These are phyloP conservation scores for Coriolopsis trogii DNA, from an alignment of 1,284 basidiomycete species.

Conservation along the genomic window DNA sequence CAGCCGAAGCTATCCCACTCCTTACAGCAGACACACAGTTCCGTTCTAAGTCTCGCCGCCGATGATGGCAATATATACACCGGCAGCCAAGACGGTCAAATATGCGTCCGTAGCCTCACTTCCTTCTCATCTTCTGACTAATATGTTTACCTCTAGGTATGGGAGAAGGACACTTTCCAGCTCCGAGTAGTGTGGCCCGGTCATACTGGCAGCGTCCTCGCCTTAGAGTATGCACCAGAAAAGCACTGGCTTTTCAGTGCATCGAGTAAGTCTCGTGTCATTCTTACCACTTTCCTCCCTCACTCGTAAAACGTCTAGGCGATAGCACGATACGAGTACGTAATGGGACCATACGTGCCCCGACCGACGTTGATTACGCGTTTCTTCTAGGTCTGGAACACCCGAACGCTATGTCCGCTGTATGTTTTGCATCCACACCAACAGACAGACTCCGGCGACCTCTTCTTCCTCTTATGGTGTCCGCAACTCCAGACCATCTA, in stretches of 20 bases:
- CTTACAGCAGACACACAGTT: slow-evolving; percentile 67
- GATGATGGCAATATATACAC: slow-evolving; percentile 79
- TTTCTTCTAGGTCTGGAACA: slow-evolving; percentile 75
- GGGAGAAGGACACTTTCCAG: slow-evolving; percentile 74
- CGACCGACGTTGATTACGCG: neutral
- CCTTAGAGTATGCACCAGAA: slow-evolving; percentile 77
- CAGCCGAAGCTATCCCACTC: slow-evolving; percentile 55
- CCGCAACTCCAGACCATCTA: slow-evolving; percentile 73
- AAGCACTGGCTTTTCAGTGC: slow-evolving; percentile 87
- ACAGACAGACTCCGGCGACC: slow-evolving; percentile 86
- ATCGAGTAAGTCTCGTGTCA: slow-evolving; percentile 51
- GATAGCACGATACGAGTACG: slow-evolving; percentile 84
- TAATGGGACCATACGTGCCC: slow-evolving; percentile 4
- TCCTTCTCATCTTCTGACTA: neutral
- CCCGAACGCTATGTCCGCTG: slow-evolving; percentile 67
- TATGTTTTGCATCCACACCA: slow-evolving; percentile 85
- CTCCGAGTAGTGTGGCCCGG: slow-evolving; percentile 78
- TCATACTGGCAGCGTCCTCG: slow-evolving; percentile 86
- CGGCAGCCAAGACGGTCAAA: slow-evolving; percentile 81
- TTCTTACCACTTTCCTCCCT: neutral
- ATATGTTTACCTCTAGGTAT: slow-evolving; percentile 59
- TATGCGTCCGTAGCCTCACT: slow-evolving; percentile 53
- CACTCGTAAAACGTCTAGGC: slow-evolving; percentile 44
- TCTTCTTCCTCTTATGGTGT: slow-evolving; percentile 89
- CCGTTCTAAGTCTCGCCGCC: slow-evolving; percentile 78